Evolutionary conservation across 2,329 filamentous ascomycete genomes (phyloP).

Genomic region (Fusarium sp.): DNA sequence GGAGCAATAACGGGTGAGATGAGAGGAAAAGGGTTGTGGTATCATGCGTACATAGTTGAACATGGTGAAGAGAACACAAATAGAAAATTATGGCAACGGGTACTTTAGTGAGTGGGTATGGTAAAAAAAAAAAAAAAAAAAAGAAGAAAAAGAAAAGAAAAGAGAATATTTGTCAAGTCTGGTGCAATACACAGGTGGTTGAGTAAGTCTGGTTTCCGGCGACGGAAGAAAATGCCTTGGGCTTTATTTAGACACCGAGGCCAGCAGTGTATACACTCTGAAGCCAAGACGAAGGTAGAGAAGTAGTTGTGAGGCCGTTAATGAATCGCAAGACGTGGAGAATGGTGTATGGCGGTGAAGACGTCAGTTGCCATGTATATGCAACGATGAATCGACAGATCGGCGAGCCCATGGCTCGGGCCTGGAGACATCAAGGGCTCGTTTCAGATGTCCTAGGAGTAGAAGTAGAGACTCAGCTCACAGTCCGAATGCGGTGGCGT

Average conservation of each 20-base stretch:
- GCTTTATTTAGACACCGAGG: conserved; percentile 17
- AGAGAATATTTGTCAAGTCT: conserved; percentile 13
- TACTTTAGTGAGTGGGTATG: conserved; percentile 1
- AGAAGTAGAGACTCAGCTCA: conserved; percentile 25
- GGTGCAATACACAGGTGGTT: neutral
- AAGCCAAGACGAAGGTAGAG: conserved; percentile 20
- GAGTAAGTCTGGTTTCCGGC: neutral
- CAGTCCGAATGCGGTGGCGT: conserved; percentile 47
- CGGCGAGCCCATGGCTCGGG: conserved; percentile 7
- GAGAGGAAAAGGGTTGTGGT: conserved; percentile 29
- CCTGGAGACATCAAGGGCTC: conserved; percentile 2
- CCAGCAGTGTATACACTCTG: conserved; percentile 20
- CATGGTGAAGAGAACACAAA: conserved; percentile 35
- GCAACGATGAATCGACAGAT: conserved; percentile 19
- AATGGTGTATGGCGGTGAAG: conserved; percentile 10
- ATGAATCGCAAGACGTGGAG: conserved; percentile 25
- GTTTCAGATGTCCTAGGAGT: conserved; percentile 1
- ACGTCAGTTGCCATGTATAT: conserved; percentile 21
- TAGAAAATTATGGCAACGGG: conserved; percentile 21
- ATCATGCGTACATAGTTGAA: conserved; percentile 38
- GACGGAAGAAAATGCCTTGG: conserved; percentile 10
- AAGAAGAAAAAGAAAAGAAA: too few species aligned
- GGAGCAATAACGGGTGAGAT: conserved; percentile 14
- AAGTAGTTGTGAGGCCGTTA: conserved; percentile 33
- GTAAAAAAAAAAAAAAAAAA: too few species aligned